Conservation (phyloP, 495 filamentous ascomycete genomes). For the Penicillium cosmopolitanum region DNA sequence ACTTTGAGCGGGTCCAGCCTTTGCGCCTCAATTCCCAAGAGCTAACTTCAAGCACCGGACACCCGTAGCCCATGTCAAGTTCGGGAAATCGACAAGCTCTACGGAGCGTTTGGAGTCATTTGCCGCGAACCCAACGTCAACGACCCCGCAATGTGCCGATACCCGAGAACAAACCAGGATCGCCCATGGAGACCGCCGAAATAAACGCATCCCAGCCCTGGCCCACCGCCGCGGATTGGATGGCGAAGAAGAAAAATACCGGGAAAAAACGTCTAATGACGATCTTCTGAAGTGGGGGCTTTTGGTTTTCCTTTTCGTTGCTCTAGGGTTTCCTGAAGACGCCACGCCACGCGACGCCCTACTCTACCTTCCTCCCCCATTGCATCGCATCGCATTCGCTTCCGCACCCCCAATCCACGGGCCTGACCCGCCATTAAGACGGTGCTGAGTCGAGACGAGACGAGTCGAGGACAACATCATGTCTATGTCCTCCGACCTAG, state of each 20-base stretch:
- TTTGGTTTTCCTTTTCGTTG: background rate
- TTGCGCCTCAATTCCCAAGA: background rate
- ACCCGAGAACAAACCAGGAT: constrained; percentile 12
- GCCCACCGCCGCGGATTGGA: background rate
- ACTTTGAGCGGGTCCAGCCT: background rate
- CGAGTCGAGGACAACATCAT: background rate
- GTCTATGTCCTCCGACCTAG: constrained; percentile 23
- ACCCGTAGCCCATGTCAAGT: too few species aligned
- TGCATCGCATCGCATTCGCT: background rate
- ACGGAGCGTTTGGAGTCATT: background rate
- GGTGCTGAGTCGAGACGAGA: background rate
- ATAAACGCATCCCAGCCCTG: background rate
- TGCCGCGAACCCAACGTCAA: background rate
- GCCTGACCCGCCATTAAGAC: background rate
- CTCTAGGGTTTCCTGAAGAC: background rate
- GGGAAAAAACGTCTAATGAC: background rate
- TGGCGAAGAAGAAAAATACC: background rate
- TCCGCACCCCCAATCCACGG: background rate
- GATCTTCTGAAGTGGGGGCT: background rate
- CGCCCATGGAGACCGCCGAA: constrained; percentile 2
- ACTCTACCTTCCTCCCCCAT: background rate
- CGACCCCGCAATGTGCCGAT: constrained; percentile 12
- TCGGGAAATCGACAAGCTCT: too few species aligned
- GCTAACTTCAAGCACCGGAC: too few species aligned
- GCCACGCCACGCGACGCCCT: too few species aligned